These are phyloP conservation scores for Phaffia rhodozyma DNA, from an alignment of 1,284 basidiomycete species.

Conservation along the genomic window DNA sequence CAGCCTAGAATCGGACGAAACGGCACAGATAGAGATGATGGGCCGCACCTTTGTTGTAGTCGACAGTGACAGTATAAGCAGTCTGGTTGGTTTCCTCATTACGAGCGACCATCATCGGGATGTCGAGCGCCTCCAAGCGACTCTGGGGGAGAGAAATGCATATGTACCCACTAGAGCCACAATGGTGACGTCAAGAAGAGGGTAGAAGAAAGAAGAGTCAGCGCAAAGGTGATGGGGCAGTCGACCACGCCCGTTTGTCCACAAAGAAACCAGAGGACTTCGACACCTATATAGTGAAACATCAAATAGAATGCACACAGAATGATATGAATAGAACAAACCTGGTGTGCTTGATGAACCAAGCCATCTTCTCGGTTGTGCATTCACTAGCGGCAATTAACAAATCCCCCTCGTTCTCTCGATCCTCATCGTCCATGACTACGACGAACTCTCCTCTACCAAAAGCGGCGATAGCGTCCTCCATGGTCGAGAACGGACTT, in stretches of 20 bases:
- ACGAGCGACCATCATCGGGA: constrained; percentile 86
- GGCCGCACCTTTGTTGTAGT: constrained; percentile 67
- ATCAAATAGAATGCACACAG: not conserved
- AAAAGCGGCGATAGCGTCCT: constrained; percentile 69
- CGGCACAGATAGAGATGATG: constrained; percentile 15
- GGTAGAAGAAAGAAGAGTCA: not conserved
- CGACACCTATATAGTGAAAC: not conserved
- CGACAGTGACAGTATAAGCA: constrained; percentile 92
- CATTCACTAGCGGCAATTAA: constrained; percentile 70
- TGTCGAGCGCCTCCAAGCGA: constrained; percentile 64
- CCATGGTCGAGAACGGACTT: constrained; percentile 53
- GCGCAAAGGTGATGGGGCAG: not conserved
- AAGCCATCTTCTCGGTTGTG: constrained; percentile 95
- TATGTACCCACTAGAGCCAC: constrained; percentile 66
- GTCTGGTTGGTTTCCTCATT: constrained; percentile 88
- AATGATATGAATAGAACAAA: constrained; percentile 33
- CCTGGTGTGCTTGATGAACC: constrained; percentile 96
- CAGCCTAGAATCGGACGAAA: not conserved
- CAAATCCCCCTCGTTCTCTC: constrained; percentile 92
- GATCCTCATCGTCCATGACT: constrained; percentile 85
- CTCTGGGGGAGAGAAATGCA: constrained; percentile 73
- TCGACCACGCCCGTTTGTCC: too few species aligned
- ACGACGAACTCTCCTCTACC: constrained; percentile 76
- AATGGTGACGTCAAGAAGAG: not conserved
- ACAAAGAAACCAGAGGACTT: not conserved